Percentiles rank a stretch among this genome's conserved stretches.
Conservation (phyloP, 805 yeast species). For the Ogataea saltuana region DNA sequence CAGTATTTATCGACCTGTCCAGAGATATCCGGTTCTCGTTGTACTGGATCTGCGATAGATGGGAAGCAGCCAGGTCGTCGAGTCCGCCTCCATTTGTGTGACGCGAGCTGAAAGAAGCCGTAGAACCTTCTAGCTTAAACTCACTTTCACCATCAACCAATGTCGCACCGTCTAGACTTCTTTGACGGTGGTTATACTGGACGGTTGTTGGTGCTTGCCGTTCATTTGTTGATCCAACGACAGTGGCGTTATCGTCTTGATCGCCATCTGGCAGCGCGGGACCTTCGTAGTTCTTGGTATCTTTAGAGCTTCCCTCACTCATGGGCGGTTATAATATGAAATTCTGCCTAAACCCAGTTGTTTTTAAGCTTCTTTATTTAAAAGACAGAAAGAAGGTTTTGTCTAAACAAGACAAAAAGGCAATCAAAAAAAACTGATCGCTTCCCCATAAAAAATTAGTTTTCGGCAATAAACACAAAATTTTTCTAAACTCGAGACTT, state of each 20-base stretch:
- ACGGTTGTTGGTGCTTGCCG: slow-evolving; percentile 21
- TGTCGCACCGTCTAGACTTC: slow-evolving; percentile 33
- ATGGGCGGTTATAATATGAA: too few relatives aligned
- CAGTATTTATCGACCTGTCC: slow-evolving; percentile 58
- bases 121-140: slow-evolving; percentile 7
- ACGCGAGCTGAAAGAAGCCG: slow-evolving; percentile 16
- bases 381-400: too few relatives aligned
- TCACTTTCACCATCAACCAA: slow-evolving; percentile 27
- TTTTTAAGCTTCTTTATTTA: too few relatives aligned
- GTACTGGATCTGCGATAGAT: slow-evolving; percentile 72
- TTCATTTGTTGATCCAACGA: slow-evolving; percentile 15
- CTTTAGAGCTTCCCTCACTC: slow-evolving; percentile 8
- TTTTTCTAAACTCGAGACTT: too few relatives aligned
- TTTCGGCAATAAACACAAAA: not conserved
- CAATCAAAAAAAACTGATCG: slow-evolving; percentile 2
- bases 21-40: slow-evolving; percentile 69
- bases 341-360: too few relatives aligned
- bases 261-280: slow-evolving; percentile 3
- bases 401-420: not conserved
- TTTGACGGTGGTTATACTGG: slow-evolving; percentile 22
- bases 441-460: not conserved
- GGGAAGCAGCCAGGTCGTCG: slow-evolving; percentile 40
- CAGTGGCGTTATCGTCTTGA: slow-evolving; percentile 27
- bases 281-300: not conserved
- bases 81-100: slow-evolving; percentile 18